phyloP scores from a whole-genome alignment of 768 basidiomycete species.

The Fomitopsis pulvina region DNA sequence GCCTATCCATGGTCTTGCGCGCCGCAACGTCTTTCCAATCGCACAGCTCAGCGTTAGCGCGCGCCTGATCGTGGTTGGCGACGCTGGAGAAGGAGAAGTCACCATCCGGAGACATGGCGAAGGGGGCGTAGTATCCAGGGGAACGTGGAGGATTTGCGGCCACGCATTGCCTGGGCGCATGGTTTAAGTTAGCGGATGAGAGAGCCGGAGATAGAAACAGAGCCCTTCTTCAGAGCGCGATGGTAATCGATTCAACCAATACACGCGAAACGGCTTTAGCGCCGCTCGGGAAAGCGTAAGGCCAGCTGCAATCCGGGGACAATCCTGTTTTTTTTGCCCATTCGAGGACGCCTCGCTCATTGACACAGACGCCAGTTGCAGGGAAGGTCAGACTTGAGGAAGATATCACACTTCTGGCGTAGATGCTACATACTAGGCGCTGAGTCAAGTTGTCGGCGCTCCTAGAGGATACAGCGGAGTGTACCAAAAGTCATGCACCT shows the following conservation, averaged over 20 bases:
- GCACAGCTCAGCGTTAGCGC: constrained; percentile 1
- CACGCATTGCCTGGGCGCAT: background rate
- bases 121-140: constrained; percentile 2
- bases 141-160: constrained; percentile 1
- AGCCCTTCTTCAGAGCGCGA: background rate
- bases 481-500: background rate
- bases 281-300: background rate
- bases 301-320: background rate
- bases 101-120: constrained; percentile 12
- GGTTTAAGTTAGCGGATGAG: background rate
- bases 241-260: background rate
- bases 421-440: background rate
- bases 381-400: background rate
- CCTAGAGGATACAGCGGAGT: background rate
- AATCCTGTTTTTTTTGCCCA: background rate
- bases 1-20: constrained; percentile 22
- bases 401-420: no score
- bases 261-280: background rate
- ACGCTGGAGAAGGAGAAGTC: constrained; percentile 7
- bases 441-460: background rate
- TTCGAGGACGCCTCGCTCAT: no score
- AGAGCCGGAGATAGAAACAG: constrained; percentile 2
- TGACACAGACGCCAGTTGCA: background rate
- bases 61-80: constrained; percentile 1
- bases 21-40: constrained; percentile 13